Evolutionary conservation across 2,329 filamentous ascomycete genomes (phyloP), one percentile per base, ranked within the genome.

Genomic region (Alternaria alternata): DNA sequence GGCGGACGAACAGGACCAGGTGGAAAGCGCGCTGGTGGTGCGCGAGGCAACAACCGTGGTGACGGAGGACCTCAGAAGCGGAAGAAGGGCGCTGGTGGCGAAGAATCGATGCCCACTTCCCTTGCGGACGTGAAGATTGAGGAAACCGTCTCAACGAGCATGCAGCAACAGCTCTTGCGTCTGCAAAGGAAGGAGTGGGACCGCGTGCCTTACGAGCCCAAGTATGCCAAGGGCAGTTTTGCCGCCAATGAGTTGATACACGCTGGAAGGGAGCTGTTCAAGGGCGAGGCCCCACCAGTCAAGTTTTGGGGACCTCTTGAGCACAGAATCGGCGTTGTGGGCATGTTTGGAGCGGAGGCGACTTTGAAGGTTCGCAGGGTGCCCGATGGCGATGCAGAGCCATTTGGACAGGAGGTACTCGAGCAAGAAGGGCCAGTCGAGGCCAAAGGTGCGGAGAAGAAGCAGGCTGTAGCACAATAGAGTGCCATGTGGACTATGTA

Each of bases 141-240:
- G 9, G 52, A 67, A 4, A 66, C 67, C 0, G 46, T 76, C 12
- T 66, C 68, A 5, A 69, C 77, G 38, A 70, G 68, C 18, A 74
- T 76, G 74, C 64, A 74, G 14, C 71, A 74, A 51, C 70, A 76
- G 12, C 51, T 78, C 49, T 54, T 75, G 39, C 69, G 76, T 7
- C 54, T 78, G 55, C 76, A 78, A 65, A 64, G 72, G 26, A 70
- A 72, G 36, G 72, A 75, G 61, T 78, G 76, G 76, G 76, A 77
- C 58, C 68, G 70, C 34, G 68, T 69, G 57, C 63, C 72, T 5
- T 78, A 78, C 44, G 68, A 73, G 67, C 76, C 76, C 24, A 77
- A 74, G 61, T 78, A 78, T 41, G 66, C 68, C 3, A 65, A 67
- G 7, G 75, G 71, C n/a, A 76, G 74, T 56, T 68, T 75, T 43